Conservation (phyloP, 2,329 filamentous ascomycete species). For the Colletotrichum abscissum region DNA sequence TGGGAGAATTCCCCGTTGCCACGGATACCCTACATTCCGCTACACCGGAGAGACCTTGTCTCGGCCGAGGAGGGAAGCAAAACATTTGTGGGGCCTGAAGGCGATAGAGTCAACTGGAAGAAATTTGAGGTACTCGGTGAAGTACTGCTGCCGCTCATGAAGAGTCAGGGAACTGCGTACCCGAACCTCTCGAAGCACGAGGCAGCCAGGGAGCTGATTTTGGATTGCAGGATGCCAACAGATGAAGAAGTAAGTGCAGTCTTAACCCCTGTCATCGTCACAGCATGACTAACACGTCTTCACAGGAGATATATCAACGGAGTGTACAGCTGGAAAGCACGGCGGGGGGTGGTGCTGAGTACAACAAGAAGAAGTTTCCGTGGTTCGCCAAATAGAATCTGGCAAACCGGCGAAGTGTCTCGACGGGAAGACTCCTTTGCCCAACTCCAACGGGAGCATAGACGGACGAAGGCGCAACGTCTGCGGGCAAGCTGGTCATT, state of each 20-base stretch:
- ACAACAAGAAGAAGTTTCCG: slow-evolving; percentile 72
- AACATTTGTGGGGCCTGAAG: slow-evolving; percentile 82
- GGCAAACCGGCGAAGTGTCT: slow-evolving; percentile 14
- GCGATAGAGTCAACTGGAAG: slow-evolving; percentile 91
- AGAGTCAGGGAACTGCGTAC: slow-evolving; percentile 88
- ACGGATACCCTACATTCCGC: slow-evolving; percentile 91
- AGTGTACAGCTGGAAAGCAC: slow-evolving; percentile 69
- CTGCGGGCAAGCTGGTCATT: neutral
- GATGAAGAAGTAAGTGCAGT: slow-evolving; percentile 83
- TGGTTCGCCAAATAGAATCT: slow-evolving; percentile 67
- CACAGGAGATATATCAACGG: slow-evolving; percentile 72
- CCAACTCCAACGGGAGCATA: neutral
- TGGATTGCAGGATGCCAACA: slow-evolving; percentile 83
- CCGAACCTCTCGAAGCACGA: slow-evolving; percentile 77
- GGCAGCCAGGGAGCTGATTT: slow-evolving; percentile 76
- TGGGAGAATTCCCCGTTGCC: slow-evolving; percentile 96
- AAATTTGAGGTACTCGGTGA: slow-evolving; percentile 98
- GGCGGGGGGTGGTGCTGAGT: slow-evolving; percentile 56
- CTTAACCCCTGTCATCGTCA: neutral
- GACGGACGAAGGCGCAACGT: slow-evolving; percentile 17
- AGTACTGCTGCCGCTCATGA: slow-evolving; percentile 89
- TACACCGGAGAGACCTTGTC: slow-evolving; percentile 90
- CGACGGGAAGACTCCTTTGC: slow-evolving; percentile 5
- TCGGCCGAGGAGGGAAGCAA: slow-evolving; percentile 92
- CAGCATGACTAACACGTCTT: slow-evolving; percentile 39